Percentiles rank a stretch among this genome's conserved stretches.
phyloP scores from a whole-genome alignment of 345 rosid genomes.

The Corchorus capsularis region DNA sequence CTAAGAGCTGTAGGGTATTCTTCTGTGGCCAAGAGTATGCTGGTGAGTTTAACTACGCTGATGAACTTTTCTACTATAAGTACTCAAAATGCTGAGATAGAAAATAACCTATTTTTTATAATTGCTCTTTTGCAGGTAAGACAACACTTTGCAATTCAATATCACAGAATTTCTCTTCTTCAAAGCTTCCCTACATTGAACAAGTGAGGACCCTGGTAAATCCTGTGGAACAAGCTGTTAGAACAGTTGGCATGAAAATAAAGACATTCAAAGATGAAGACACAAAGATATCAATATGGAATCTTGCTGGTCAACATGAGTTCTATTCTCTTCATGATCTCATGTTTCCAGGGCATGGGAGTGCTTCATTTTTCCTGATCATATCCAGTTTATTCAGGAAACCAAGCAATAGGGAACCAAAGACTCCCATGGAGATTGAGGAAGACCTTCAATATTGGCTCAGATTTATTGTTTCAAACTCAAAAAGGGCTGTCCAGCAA shows the following conservation, averaged over 20 bases:
- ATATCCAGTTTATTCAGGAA: conserved; percentile 77
- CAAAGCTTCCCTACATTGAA: conserved; percentile 73
- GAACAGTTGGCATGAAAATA: conserved; percentile 79
- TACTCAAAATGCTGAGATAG: background rate
- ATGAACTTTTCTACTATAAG: background rate
- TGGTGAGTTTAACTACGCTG: conserved; percentile 40
- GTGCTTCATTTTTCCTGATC: conserved; percentile 78
- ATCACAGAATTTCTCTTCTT: conserved; percentile 64
- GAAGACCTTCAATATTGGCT: conserved; percentile 95
- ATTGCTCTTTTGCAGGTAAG: conserved; percentile 54
- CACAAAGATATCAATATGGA: conserved; percentile 88
- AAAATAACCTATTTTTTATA: background rate
- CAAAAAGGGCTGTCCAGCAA: conserved; percentile 63
- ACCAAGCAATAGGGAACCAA: conserved; percentile 79
- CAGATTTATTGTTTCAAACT: conserved; percentile 83
- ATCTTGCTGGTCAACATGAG: conserved; percentile 90
- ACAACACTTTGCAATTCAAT: conserved; percentile 75
- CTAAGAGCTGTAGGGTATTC: conserved; percentile 82
- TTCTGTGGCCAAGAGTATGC: conserved; percentile 95
- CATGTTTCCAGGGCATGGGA: conserved; percentile 90
- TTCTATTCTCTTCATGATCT: conserved; percentile 85
- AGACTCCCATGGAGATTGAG: conserved; percentile 73
- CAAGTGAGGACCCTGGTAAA: conserved; percentile 77
- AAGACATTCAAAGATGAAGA: conserved; percentile 80
- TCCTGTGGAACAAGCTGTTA: conserved; percentile 89